phyloP scores from a whole-genome alignment of 1,284 basidiomycete species.

The Sporisorium exsertum region DNA sequence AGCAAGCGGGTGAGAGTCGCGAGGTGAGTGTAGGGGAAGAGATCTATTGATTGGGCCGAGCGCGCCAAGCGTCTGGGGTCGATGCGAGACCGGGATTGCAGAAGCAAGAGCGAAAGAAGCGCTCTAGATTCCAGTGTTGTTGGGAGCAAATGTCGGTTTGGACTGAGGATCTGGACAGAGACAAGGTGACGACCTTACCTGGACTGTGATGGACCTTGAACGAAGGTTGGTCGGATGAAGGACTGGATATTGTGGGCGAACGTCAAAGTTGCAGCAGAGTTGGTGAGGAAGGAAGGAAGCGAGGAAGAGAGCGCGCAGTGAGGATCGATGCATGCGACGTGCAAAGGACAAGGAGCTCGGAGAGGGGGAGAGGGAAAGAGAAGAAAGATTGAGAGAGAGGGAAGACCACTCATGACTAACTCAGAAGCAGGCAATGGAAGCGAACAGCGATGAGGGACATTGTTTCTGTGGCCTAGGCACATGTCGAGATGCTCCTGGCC shows the following conservation, averaged over 20 bases:
- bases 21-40: neutral
- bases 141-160: neutral
- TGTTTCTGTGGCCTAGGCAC: neutral
- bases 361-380: neutral
- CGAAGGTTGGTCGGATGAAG: conserved; percentile 1
- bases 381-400: neutral
- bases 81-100: neutral
- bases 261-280: neutral
- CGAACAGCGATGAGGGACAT: neutral
- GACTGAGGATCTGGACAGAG: neutral
- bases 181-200: neutral
- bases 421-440: neutral
- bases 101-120: neutral
- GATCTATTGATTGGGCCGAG: neutral
- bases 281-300: conserved; percentile 5
- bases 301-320: conserved; percentile 22
- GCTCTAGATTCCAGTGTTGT: neutral
- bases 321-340: conserved; percentile 9
- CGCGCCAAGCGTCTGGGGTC: neutral
- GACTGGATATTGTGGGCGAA: neutral
- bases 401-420: neutral
- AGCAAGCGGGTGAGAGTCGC: too few species aligned
- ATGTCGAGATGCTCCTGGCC: neutral
- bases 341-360: neutral
- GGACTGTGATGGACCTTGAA: neutral